These are phyloP conservation scores for Xylariaceae sp. DNA, from an alignment of 2,329 filamentous ascomycete genomes.

Conservation along the genomic window DNA sequence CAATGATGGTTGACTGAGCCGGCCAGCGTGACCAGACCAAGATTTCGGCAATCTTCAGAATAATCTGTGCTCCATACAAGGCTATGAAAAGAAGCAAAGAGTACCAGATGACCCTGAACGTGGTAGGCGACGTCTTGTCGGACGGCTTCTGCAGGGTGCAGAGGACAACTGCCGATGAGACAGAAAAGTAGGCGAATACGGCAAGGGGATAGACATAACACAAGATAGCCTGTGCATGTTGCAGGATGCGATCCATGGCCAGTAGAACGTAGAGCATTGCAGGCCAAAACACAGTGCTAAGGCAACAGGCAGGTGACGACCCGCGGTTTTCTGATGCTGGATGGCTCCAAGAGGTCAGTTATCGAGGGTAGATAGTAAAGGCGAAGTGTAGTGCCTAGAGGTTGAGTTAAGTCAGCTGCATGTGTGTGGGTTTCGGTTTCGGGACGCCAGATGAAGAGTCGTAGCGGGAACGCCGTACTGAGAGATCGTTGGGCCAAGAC, in stretches of 20 bases:
- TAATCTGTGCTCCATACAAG: constrained; percentile 46
- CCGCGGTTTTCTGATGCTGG: constrained; percentile 1
- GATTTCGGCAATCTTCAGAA: constrained; percentile 36
- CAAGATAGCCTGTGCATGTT: constrained; percentile 39
- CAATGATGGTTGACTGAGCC: constrained; percentile 47
- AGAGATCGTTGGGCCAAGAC: not conserved
- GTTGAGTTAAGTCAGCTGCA: constrained; percentile 4
- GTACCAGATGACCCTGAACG: constrained; percentile 40
- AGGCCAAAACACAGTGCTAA: not conserved
- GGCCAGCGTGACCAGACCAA: constrained; percentile 36
- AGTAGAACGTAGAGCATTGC: constrained; percentile 2
- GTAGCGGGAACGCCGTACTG: not conserved
- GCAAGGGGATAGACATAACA: constrained; percentile 55
- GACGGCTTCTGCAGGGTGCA: constrained; percentile 48
- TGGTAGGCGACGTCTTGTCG: constrained; percentile 34
- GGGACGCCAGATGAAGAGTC: not conserved
- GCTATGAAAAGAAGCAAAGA: constrained; percentile 41
- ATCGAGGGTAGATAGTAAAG: not conserved
- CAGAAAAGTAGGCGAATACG: constrained; percentile 53
- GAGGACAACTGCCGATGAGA: constrained; percentile 45
- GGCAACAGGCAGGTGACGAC: constrained; percentile 2
- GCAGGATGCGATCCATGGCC: constrained; percentile 16
- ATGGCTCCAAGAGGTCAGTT: not conserved
- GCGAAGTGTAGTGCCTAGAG: constrained; percentile 10
- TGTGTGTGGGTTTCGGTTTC: not conserved